Percentiles rank a stretch among this genome's conserved stretches.
Conservation (phyloP, 2,329 filamentous ascomycete genomes). For the Botrytis paeoniae region DNA sequence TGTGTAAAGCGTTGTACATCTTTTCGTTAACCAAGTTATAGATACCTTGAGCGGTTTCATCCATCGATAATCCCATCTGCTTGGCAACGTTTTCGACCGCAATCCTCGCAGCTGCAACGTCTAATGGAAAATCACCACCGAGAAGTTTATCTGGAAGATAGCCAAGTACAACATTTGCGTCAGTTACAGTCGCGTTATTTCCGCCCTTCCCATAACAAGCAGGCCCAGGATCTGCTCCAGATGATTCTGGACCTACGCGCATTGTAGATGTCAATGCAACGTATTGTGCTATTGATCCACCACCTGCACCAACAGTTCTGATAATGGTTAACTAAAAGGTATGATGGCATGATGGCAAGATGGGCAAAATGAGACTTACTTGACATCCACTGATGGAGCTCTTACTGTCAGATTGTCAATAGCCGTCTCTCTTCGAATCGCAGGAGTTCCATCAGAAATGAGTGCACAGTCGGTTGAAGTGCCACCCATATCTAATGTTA, state of each 20-base stretch:
- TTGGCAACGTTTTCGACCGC: constrained; percentile 3
- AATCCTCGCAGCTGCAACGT: constrained; percentile 1
- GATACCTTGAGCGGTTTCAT: constrained; percentile 14
- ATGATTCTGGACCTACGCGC: constrained; percentile 12
- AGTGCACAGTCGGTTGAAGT: constrained; percentile 5
- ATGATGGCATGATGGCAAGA: not conserved
- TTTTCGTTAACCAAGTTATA: constrained; percentile 13
- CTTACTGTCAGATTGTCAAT: constrained; percentile 7
- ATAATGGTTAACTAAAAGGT: too few relatives aligned
- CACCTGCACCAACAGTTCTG: constrained; percentile 9
- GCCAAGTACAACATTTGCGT: constrained; percentile 6
- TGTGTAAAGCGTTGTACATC: constrained; percentile 10
- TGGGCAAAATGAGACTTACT: not conserved
- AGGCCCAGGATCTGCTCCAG: constrained; percentile 12
- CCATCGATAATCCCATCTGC: constrained; percentile 10
- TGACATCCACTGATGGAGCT: constrained; percentile 12
- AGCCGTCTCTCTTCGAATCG: constrained; percentile 6
- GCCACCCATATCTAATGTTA: constrained; percentile 14
- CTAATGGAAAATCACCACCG: constrained; percentile 5
- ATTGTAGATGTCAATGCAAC: constrained; percentile 13
- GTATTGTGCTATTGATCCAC: constrained; percentile 15
- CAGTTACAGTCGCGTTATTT: constrained; percentile 2
- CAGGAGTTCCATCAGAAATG: not conserved
- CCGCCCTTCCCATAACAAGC: constrained; percentile 13
- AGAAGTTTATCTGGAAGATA: constrained; percentile 16